Conservation (phyloP, 2,329 filamentous ascomycete genomes). For the Nothophoma quercina region DNA sequence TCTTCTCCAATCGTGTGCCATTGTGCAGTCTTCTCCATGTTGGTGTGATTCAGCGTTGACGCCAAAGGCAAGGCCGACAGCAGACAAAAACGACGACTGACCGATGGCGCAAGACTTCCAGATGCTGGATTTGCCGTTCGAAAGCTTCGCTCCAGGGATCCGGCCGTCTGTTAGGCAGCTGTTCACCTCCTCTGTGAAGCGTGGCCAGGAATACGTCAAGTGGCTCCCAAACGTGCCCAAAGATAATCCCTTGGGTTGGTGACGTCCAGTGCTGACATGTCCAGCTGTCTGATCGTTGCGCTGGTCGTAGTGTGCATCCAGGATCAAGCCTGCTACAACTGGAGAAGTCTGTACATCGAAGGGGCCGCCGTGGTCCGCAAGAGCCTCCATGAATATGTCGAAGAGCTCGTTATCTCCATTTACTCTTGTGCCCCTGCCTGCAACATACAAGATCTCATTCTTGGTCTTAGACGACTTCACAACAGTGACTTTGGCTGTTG, state of each 20-base stretch:
- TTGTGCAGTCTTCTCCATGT: neutral
- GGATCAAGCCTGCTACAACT: slow-evolving; percentile 42
- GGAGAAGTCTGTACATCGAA: slow-evolving; percentile 34
- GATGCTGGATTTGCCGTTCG: slow-evolving; percentile 47
- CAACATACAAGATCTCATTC: slow-evolving; percentile 27
- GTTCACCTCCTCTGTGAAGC: slow-evolving; percentile 39
- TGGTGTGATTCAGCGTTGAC: slow-evolving; percentile 3
- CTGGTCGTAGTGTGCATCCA: slow-evolving; percentile 39
- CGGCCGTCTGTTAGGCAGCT: slow-evolving; percentile 45
- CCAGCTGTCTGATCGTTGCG: slow-evolving; percentile 31
- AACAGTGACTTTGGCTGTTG: slow-evolving; percentile 38
- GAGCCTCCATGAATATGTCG: slow-evolving; percentile 32
- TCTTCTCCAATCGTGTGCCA: slow-evolving; percentile 48
- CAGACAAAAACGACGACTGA: slow-evolving; percentile 48
- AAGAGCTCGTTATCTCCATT: slow-evolving; percentile 28
- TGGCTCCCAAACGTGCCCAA: slow-evolving; percentile 39
- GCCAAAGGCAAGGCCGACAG: slow-evolving; percentile 50
- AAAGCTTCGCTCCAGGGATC: slow-evolving; percentile 46
- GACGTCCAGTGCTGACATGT: slow-evolving; percentile 36
- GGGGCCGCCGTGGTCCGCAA: slow-evolving; percentile 32
- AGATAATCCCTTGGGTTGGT: slow-evolving; percentile 35
- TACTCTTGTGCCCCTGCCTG: neutral
- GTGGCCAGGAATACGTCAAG: slow-evolving; percentile 41
- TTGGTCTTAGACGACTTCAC: slow-evolving; percentile 35
- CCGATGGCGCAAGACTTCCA: slow-evolving; percentile 57